Evolutionary conservation across 1,284 basidiomycete species (phyloP), one percentile per base, ranked within the genome.

Genomic region (Laetiporus sulphureus): DNA sequence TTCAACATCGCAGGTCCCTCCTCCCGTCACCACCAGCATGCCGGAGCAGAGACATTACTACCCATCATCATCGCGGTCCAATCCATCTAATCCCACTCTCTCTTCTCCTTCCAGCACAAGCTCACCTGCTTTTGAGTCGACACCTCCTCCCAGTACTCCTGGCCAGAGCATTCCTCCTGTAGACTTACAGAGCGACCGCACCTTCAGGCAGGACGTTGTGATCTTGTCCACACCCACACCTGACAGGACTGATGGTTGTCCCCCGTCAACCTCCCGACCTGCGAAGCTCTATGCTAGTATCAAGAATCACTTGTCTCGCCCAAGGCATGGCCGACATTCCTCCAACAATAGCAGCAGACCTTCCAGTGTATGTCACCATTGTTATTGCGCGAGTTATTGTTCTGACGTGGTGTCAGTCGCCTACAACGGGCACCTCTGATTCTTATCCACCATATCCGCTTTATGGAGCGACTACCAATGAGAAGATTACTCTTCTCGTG

Each of bases 51-150:
- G 50, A 38, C 63, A 60, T 35, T 56, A 60, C 46, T 52, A 65
- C 47, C 59, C 66, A 29, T n/a, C n/a, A n/a, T 64, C 64, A 40
- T 59, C 63, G 27, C 61, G 62, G 53, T 69, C 70, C 53, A 66
- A 62, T 48, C 69, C 72, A 37, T 69, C 71, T 57, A 66, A 65
- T 47, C 71, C 72, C 46, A 64, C 75, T 32, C 69, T 77, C 38
- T 80, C 81, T 6, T 82, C 81, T 2, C 79, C 82, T 8, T 79
- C 79, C 16, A 79, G 71, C 51, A 73, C 76, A 41, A 75, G 73
- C 52, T 83, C 79, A 3, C 79, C 75, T 34, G 75, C 78, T 22
- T 67, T 55, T 57, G 72, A 73, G 47, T 72, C 71, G 13, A 74
- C 78, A 4, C 79, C 81, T 42, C 79, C 82, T 4, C 81, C 81